Conservation (phyloP, 495 filamentous ascomycete species). For the Chlorociboria aeruginascens region DNA sequence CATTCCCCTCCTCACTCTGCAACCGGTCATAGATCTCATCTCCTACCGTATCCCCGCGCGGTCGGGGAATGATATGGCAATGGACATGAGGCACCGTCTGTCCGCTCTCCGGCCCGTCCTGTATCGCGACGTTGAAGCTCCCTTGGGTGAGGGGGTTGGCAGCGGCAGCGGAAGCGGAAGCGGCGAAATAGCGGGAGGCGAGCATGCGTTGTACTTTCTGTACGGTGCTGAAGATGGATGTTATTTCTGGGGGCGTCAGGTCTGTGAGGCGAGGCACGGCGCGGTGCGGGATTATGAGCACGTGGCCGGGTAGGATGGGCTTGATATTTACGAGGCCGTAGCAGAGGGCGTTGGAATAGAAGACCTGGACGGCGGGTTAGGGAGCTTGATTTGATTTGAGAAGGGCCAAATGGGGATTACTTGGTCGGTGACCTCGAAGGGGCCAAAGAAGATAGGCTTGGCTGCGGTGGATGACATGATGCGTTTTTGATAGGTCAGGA, state of each 20-base stretch:
- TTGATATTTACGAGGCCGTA: slow-evolving; percentile 91
- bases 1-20: slow-evolving; percentile 75
- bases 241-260: slow-evolving; percentile 58
- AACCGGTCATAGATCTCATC: slow-evolving; percentile 67
- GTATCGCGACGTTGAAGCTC: slow-evolving; percentile 82
- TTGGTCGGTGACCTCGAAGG: slow-evolving; percentile 52
- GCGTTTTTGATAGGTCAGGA: neutral
- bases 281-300: slow-evolving; percentile 61
- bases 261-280: slow-evolving; percentile 62
- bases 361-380: slow-evolving; percentile 42
- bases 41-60: slow-evolving; percentile 30
- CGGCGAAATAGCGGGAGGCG: slow-evolving; percentile 55
- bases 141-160: slow-evolving; percentile 25
- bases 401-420: slow-evolving; percentile 19
- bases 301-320: slow-evolving; percentile 85
- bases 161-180: slow-evolving; percentile 21
- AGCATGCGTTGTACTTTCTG: slow-evolving; percentile 71
- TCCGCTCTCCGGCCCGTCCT: slow-evolving; percentile 80
- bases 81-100: slow-evolving; percentile 89
- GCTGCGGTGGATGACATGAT: slow-evolving; percentile 1
- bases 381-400: neutral
- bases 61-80: slow-evolving; percentile 80
- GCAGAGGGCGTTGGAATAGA: slow-evolving; percentile 65
- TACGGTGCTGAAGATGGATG: slow-evolving; percentile 76
- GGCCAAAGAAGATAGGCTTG: slow-evolving; percentile 46